Percentiles rank a stretch among this genome's conserved stretches.
Evolutionary conservation across 352 stramenopile genomes (phyloP).

Genomic region (Phytophthora pluvialis): DNA sequence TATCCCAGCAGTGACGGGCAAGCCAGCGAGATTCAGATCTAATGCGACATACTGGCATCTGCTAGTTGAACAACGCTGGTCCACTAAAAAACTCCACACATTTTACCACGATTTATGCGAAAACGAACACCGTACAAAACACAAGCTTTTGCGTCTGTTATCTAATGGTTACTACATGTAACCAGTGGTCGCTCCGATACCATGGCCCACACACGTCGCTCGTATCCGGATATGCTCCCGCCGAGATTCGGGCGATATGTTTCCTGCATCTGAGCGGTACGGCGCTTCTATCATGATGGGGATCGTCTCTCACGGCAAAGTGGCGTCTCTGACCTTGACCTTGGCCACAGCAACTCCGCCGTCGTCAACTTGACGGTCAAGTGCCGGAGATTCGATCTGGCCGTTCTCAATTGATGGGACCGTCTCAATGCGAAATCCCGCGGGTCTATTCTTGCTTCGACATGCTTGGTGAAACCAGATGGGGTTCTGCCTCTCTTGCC

Average conservation of each 20-base stretch:
- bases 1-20: no score
- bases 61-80: no score
- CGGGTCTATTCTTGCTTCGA: conserved; percentile 10
- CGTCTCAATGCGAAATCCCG: conserved; percentile 23
- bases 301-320: conserved; percentile 16
- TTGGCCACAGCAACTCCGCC: conserved; percentile 1
- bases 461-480: conserved; percentile 21
- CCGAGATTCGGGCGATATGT: conserved; percentile 19
- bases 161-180: no score
- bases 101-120: no score
- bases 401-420: conserved; percentile 7
- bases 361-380: background rate
- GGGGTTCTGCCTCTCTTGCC: conserved; percentile 12
- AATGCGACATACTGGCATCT: no score
- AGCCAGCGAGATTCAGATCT: no score
- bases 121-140: no score
- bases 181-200: no score
- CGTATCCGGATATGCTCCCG: background rate
- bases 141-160: no score
- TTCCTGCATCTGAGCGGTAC: conserved; percentile 22
- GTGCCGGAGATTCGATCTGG: conserved; percentile 7
- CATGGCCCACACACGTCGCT: conserved; percentile 4
- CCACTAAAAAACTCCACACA: no score
- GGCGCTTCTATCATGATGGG: background rate
- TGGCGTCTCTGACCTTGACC: background rate